Base-by-base conservation (phyloP, 2,329 filamentous ascomycete species). In the Penicillium sumatraense region DNA sequence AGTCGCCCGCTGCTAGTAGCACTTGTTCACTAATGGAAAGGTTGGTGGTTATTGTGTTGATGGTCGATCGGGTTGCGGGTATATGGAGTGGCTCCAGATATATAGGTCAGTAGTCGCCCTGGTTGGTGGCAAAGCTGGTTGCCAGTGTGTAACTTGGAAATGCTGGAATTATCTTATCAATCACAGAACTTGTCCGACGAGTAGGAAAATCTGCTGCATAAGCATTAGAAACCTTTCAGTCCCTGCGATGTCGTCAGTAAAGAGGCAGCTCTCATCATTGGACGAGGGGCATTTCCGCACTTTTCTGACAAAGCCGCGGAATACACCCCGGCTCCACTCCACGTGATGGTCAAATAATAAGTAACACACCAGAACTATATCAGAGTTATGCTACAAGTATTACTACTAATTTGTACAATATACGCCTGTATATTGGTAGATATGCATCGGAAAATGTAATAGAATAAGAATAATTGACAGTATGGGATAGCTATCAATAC, bases 231-330 rank as follows among this genome's bases (percentile, higher is more conserved):
- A 40, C 38, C 13, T n/a, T 11, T 24, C 8, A 31, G 11, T 31
- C 11, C n/a, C 20, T n/a, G 33, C 18, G 42, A 57, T 56, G 47
- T 49, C 49, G 57, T 53, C 52, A 58, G n/a, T 50, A 18, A 26
- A 24, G 41, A 40, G 21, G 18, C 18, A 14, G 13, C 20, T 56
- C 42, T 52, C 29, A 51, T 31, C 23, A 48, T 49, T 18, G 20
- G 5, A 13, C n/a, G 18, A 42, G 26, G 26, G 21, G 46, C 33
- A 40, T 23, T 64, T 67, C 65, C 65, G 65, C 65, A 51, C 53
- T 62, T 42, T n/a, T 44, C 59, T 65, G 61, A 64, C 64, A 63
- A 65, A 65, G 48, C 47, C 44, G 60, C 58, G 60, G 62, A 64
- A 64, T n/a, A n/a, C n/a, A n/a, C n/a, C n/a, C n/a, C 38, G 14